Evolutionary conservation across 2,329 filamentous ascomycete genomes (phyloP), one percentile per base, ranked within the genome.

Genomic region (Cladobotryum protrusum): DNA sequence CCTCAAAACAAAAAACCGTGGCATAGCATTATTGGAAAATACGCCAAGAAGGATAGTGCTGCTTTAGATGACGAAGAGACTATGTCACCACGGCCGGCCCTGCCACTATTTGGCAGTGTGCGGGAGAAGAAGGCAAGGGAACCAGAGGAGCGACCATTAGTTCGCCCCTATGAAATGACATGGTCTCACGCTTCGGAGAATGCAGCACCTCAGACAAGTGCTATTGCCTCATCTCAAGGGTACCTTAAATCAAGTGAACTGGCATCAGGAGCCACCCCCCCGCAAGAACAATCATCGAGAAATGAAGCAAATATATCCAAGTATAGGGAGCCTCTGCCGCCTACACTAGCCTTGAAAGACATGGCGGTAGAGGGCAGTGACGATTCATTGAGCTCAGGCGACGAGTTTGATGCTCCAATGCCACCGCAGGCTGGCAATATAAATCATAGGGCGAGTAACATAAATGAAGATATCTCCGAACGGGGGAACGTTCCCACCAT

Each of bases 21-120:
- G 78, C 79, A 78, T 35, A 73, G 66, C 56, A 72, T 69, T 48
- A 68, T 80, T 18, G 72, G 70, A 4, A 70, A 67, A 40, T 55
- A 57, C 11, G 75, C 76, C 58, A 77, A 78, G 62, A 78, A 77
- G 57, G 78, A 79, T 4, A 60, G 59, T 0, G 47, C 68, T 14
- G 52, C 67, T 11, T 56, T 74, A 2, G 75, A 84, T n/a, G 81
- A 86, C 29, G 82, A 86, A 39, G 78, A 84, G 52, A 70, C 82
- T 13, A 88, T 89, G 84, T 82, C 82, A 56, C 87, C 87, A n/a
- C 73, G 86, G 32, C 86, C 87, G 6, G 82, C 82, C 1, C 68
- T 91, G 35, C 87, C 87, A 2, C 84, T 78, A 1, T 91, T 91
- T 64, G 86, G 86, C 15, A 90, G 87, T 59, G 74, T 91, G 18